These are phyloP conservation scores for Paramecium pentaurelia DNA, from an alignment of 73 alveolate genomes.

Conservation along the genomic window DNA sequence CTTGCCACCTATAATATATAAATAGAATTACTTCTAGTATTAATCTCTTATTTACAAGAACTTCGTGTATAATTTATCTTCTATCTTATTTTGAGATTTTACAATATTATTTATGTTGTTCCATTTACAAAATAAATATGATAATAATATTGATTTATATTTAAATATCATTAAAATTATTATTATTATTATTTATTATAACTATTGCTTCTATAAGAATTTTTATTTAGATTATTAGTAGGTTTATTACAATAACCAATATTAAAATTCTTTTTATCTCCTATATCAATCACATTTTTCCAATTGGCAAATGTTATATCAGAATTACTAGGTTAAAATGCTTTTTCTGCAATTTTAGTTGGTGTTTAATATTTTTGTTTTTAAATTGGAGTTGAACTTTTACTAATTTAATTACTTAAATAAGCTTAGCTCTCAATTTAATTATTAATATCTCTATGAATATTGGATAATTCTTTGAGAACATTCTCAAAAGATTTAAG, in stretches of 20 bases:
- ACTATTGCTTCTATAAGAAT: background rate
- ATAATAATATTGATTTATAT: background rate
- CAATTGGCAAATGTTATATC: too few relatives aligned
- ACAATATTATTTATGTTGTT: background rate
- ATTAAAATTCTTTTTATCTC: too few relatives aligned
- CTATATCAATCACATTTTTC: too few relatives aligned
- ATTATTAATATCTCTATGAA: background rate
- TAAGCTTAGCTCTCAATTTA: background rate
- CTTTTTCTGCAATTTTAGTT: too few relatives aligned
- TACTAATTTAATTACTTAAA: background rate
- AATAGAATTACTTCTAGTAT: background rate
- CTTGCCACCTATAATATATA: background rate
- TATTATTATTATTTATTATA: background rate
- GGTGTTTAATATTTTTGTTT: too few relatives aligned
- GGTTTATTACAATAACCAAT: too few relatives aligned
- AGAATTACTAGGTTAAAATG: too few relatives aligned
- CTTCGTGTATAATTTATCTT: background rate
- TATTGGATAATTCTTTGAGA: background rate
- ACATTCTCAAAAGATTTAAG: background rate
- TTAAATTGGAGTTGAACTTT: too few relatives aligned
- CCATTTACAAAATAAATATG: background rate
- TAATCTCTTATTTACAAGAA: conserved; percentile 3
- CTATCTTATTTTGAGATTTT: conserved; percentile 32
- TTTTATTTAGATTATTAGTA: too few relatives aligned
- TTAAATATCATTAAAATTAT: background rate